These are phyloP conservation scores for Aspergillus olivimuriae DNA, from an alignment of 495 filamentous ascomycete genomes.

Conservation along the genomic window DNA sequence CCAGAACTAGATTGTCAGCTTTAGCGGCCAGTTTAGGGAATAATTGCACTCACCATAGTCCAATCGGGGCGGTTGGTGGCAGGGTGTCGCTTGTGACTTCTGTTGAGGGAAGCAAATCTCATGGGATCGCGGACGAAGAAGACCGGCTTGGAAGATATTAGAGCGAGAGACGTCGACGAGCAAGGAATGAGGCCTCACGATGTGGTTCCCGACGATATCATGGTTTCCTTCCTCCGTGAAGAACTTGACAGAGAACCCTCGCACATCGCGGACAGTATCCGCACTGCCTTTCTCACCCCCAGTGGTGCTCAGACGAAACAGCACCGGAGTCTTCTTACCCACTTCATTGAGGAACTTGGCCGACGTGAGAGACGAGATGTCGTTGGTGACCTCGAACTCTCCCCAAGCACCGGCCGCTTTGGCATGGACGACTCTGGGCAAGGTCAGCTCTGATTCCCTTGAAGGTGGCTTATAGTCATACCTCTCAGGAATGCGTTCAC, in stretches of 20 bases:
- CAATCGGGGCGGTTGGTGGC: slow-evolving; percentile 39
- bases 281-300: slow-evolving; percentile 58
- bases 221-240: slow-evolving; percentile 76
- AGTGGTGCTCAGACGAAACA: slow-evolving; percentile 61
- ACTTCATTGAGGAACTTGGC: slow-evolving; percentile 39
- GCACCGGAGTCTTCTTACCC: slow-evolving; percentile 56
- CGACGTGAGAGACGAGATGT: slow-evolving; percentile 39
- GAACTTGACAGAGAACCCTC: slow-evolving; percentile 66
- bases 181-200: slow-evolving; percentile 8
- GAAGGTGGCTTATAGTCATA: slow-evolving; percentile 9
- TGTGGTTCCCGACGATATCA: slow-evolving; percentile 44
- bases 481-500: slow-evolving; percentile 45
- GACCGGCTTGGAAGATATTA: slow-evolving; percentile 22
- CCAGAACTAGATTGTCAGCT: slow-evolving; percentile 40
- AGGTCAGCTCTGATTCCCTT: background rate
- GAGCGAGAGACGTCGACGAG: background rate
- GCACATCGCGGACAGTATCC: slow-evolving; percentile 59
- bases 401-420: slow-evolving; percentile 55
- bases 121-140: slow-evolving; percentile 52
- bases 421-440: slow-evolving; percentile 53
- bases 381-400: slow-evolving; percentile 54
- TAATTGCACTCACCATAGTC: slow-evolving; percentile 34
- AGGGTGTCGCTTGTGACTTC: slow-evolving; percentile 45
- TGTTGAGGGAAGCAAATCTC: slow-evolving; percentile 48
- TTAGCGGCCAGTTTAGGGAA: background rate